Conservation (phyloP, 1,284 basidiomycete species). For the Boletus mariae region DNA sequence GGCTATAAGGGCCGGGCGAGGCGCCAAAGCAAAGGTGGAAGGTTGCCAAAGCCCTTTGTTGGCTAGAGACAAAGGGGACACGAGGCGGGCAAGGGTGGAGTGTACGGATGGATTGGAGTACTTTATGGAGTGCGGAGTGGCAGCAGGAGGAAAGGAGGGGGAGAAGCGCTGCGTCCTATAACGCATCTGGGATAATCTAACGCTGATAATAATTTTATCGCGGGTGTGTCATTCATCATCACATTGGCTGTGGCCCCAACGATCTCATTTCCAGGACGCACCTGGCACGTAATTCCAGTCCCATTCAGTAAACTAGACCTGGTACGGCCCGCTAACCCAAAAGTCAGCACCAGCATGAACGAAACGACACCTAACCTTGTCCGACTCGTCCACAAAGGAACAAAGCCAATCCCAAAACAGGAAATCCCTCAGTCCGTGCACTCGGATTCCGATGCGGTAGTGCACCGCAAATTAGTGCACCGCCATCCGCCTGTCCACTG, state of each 20-base stretch:
- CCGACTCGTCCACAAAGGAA: slow-evolving; percentile 2
- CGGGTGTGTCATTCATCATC: slow-evolving; percentile 16
- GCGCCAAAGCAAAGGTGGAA: slow-evolving; percentile 24
- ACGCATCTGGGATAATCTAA: slow-evolving; percentile 5
- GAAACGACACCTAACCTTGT: neutral
- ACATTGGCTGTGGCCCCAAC: slow-evolving; percentile 9
- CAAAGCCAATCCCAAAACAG: slow-evolving; percentile 14
- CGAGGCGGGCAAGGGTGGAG: slow-evolving; percentile 1
- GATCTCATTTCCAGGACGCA: neutral
- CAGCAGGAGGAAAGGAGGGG: no score
- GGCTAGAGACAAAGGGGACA: slow-evolving; percentile 21
- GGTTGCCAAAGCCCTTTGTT: slow-evolving; percentile 22
- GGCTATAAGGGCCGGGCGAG: slow-evolving; percentile 14
- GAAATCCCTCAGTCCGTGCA: slow-evolving; percentile 2
- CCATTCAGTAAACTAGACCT: neutral
- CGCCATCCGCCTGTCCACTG: neutral
- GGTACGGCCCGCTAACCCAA: neutral
- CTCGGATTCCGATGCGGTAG: neutral
- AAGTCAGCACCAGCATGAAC: neutral
- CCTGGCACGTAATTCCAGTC: neutral
- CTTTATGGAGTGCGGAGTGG: neutral
- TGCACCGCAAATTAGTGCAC: neutral
- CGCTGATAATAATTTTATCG: slow-evolving; percentile 12
- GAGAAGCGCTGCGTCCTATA: no score
- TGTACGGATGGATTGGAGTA: neutral